Evolutionary conservation across 352 stramenopile species (phyloP).

Genomic region (Pythium oligandrum): DNA sequence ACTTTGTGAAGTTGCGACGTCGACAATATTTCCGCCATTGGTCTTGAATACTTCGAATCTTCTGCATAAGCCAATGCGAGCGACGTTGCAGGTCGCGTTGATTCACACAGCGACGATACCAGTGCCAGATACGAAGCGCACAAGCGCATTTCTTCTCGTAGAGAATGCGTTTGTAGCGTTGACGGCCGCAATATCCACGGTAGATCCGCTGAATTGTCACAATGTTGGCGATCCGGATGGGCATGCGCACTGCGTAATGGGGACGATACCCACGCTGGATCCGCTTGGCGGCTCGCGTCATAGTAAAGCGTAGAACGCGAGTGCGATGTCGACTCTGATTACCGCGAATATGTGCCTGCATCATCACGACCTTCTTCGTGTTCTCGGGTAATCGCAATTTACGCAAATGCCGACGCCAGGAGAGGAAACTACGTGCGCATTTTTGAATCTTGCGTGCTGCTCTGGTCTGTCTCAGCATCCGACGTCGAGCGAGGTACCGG

Average conservation of each 20-base stretch:
- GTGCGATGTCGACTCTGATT: slow-evolving; percentile 28
- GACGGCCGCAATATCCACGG: slow-evolving; percentile 29
- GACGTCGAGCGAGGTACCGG: slow-evolving; percentile 34
- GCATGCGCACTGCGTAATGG: slow-evolving; percentile 23
- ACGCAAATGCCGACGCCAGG: slow-evolving; percentile 42
- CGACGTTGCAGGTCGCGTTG: slow-evolving; percentile 26
- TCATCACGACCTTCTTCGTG: slow-evolving; percentile 26
- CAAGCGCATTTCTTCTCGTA: slow-evolving; percentile 18
- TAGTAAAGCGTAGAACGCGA: slow-evolving; percentile 20
- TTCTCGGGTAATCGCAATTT: slow-evolving; percentile 35
- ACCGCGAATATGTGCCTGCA: slow-evolving; percentile 44
- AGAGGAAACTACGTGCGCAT: slow-evolving; percentile 36
- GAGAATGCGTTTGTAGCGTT: slow-evolving; percentile 11
- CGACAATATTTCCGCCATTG: slow-evolving; percentile 49
- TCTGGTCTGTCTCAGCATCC: slow-evolving; percentile 26
- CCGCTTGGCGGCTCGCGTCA: slow-evolving; percentile 19
- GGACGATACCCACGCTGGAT: slow-evolving; percentile 48
- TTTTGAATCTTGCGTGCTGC: slow-evolving; percentile 53
- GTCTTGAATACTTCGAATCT: slow-evolving; percentile 48
- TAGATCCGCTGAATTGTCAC: slow-evolving; percentile 49
- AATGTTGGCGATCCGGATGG: slow-evolving; percentile 21
- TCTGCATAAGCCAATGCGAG: slow-evolving; percentile 40
- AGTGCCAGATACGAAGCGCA: slow-evolving; percentile 31
- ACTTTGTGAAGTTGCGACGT: slow-evolving; percentile 25
- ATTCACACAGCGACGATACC: slow-evolving; percentile 44